Evolutionary conservation across 2,329 filamentous ascomycete genomes (phyloP), one percentile per base, ranked within the genome.

Genomic region (Tympanopsis confertula): DNA sequence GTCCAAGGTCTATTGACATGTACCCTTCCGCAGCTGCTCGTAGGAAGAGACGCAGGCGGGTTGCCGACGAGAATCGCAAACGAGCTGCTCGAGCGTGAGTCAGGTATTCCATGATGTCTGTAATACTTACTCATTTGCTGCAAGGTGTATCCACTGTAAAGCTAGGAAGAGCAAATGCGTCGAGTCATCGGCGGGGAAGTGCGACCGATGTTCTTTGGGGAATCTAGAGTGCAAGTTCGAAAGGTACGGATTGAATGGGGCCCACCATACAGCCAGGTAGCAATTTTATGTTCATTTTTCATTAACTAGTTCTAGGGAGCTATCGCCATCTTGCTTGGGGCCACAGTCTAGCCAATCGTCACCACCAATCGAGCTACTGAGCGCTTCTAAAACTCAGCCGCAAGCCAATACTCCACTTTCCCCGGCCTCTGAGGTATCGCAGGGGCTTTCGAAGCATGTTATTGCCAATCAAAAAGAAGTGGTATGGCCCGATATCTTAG

Each of bases 131-230:
- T 5, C 29, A 15, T 38, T 13, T 35, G 22, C n/a, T 3, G 19
- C 15, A 35, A 51, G 49, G 17, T 59, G 56, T 38, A 47, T 53
- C 37, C 50, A 47, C 15, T 59, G 56, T 39, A 59, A 59, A 39
- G 44, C 47, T 4, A 44, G 56, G 15, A 59, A 59, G 39, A 57
- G 52, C 38, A 55, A 51, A 39, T 58, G 56, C 30, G 49, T 58
- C 20, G 51, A 54, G 40, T 46, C 41, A 0, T 33, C 40, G 1
- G 42, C 45, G 1, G 54, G 51, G 0, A 41, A 41, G 12, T 59
- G 53, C 29, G 44, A 53, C 15, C 44, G 55, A 38, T 58, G 55
- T 19, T 43, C 44, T 10, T 36, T 45, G 30, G 47, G 43, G 19
- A 48, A 49, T 1, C 35, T 49, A 17, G 22, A 42, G 4, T 52